phyloP scores from a whole-genome alignment of 75 land plant species.

The Sequoiadendron giganteum region DNA sequence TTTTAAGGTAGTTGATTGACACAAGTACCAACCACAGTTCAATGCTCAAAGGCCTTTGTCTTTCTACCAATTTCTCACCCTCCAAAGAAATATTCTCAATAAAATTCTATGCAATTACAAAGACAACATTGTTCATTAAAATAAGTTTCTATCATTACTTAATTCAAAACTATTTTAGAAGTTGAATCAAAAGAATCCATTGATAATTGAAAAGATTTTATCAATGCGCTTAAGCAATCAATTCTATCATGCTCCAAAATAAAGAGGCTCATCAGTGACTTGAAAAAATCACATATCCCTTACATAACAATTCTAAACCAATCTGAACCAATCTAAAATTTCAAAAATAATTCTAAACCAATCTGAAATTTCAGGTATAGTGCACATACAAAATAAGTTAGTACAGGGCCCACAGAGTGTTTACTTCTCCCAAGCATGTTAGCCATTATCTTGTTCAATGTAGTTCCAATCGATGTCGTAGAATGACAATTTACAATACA shows the following conservation, averaged over 20 bases:
- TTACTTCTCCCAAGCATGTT: not conserved
- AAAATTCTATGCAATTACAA: not conserved
- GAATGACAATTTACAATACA: not conserved
- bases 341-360: not conserved
- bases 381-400: not conserved
- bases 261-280: not conserved
- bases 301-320: not conserved
- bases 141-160: not conserved
- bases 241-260: not conserved
- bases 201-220: not conserved
- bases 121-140: not conserved
- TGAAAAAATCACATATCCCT: not conserved
- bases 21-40: not conserved
- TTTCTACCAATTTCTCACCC: not conserved
- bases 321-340: no score
- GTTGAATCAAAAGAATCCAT: slow-evolving; percentile 1
- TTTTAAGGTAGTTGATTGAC: not conserved
- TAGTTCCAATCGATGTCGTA: not conserved
- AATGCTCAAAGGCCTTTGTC: not conserved
- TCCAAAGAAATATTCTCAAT: not conserved
- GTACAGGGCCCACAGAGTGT: not conserved
- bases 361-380: not conserved
- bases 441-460: not conserved
- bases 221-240: not conserved
- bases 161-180: not conserved